Evolutionary conservation across 2,329 filamentous ascomycete genomes (phyloP), one percentile per base, ranked within the genome.

Genomic region (Endocalyx cinctus): DNA sequence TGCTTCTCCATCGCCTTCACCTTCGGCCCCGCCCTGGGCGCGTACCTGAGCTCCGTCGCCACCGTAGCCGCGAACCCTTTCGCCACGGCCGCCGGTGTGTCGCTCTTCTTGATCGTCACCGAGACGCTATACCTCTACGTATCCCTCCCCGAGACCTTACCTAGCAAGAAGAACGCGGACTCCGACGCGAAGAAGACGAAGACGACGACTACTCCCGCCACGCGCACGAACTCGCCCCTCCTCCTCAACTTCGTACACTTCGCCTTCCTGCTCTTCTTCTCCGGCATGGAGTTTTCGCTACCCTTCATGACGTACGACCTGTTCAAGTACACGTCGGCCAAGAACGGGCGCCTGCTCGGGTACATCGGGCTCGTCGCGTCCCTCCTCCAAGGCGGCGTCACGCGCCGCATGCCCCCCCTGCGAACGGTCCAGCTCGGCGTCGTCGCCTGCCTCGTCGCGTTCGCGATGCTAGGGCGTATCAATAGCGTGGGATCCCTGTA

Each of bases 1-100:
- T 97, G 92, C 66, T 98, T 98, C 66, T 94, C 87, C 41, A 82
- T 98, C 47, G 92, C 92, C 13, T 98, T 98, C 58, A 98, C 92
- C 1, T 94, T 96, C 57, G 92, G 92, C 0, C 92, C 92, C 0
- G 88, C 88, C 8, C 73, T 98, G 6, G 92, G 92, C 39, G 92
- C 92, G 3, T 90, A 80, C 57, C 69, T 98, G 15, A 84, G 86
- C 43, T 82, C 76, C 32, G 79, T 95, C 41, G 78, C 79, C 11
- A 78, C 79, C 5, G 82, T 97, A 16, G 79, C 82, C 4, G 83
- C 82, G 17, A 98, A 98, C 56, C 92, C 92, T 0, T 98, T 98
- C 59, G 90, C 88, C 6, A 87, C 87, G 0, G 89, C 92, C 1
- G 92, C 92, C 1, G 85, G 84, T 1, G 87, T 97, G 45, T 94